Base-by-base conservation (phyloP, 2,329 filamentous ascomycete genomes). In the Zasmidium cellare region DNA sequence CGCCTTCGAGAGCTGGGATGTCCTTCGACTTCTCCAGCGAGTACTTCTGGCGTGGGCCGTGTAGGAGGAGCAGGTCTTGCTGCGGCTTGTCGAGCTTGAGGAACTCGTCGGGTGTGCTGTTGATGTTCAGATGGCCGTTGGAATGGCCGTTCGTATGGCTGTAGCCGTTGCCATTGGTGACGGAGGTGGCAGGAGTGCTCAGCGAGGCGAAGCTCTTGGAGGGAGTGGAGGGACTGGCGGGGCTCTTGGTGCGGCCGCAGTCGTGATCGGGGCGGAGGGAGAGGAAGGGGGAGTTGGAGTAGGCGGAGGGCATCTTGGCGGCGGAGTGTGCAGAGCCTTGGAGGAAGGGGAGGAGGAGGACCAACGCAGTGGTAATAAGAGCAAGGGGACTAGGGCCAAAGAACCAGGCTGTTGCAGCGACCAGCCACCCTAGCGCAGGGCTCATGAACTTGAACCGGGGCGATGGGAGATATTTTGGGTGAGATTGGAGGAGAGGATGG, bases 11-110 rank as follows among this genome's bases (percentile, higher is more conserved):
- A 48, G 70, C 67, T 9, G 70, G 70, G 19, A 72, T 70, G 5
- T 66, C 65, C 47, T 62, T 64, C 18, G 64, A 64, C 35, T 62
- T 63, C 60, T 71, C 69, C 2, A 73, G 65, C 24, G 67, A 68
- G 63, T 72, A 72, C 58, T 72, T 72, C 58, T 72, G 69, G 12
- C 71, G 61, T 23, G 70, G 71, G 9, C 71, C 71, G 47, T 73
- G 71, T 7, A 73, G 67, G 24, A 72, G 68, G 11, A 73, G 69
- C 6, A 72, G 51, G 58, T 71, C 69, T 65, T 73, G 71, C 50
- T 72, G 69, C 9, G 69, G 70, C 25, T 61, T 60, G 14, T 64
- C 60, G 28, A 71, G 67, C 16, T 62, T 62, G n/a, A 72, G 64
- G 59, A 72, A 71, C 46, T 69, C 67, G 54, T 72, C 68, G 22